A percentile compares a stretch with the other conserved stretches of the same genome.
These are phyloP conservation scores for Parmelia sp. DNA, from an alignment of 495 filamentous ascomycete species.

Conservation along the genomic window DNA sequence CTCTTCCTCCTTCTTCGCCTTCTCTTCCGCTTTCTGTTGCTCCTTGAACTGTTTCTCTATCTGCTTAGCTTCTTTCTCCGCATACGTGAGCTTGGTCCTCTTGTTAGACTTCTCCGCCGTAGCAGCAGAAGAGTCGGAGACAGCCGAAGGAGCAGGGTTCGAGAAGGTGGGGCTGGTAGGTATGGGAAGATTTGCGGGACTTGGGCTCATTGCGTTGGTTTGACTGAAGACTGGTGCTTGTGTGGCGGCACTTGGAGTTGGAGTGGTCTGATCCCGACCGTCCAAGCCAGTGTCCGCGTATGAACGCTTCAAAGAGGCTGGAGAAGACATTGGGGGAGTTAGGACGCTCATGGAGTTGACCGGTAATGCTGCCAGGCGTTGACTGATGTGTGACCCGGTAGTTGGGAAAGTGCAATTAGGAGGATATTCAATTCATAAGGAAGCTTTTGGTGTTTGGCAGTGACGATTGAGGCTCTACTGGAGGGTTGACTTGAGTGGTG, in stretches of 20 bases:
- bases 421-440: not conserved
- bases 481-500: not conserved
- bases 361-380: not conserved
- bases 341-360: slow-evolving; percentile 18
- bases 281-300: slow-evolving; percentile 25
- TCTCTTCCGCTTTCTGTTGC: slow-evolving; percentile 39
- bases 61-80: slow-evolving; percentile 48
- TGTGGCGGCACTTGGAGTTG: not conserved
- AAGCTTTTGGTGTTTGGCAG: not conserved
- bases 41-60: slow-evolving; percentile 52
- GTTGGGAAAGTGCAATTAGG: not conserved
- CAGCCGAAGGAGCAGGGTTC: not conserved
- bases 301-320: slow-evolving; percentile 21
- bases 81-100: slow-evolving; percentile 48
- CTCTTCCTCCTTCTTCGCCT: slow-evolving; percentile 43
- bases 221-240: not conserved
- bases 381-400: not conserved
- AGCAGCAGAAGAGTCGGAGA: slow-evolving; percentile 6
- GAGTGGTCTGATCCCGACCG: slow-evolving; percentile 18
- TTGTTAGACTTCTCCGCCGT: slow-evolving; percentile 31
- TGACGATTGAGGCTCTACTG: slow-evolving; percentile 1
- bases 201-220: slow-evolving; percentile 1
- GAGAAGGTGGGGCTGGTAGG: not conserved
- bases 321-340: slow-evolving; percentile 22
- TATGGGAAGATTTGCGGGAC: not conserved